Evolutionary conservation across 2,329 filamentous ascomycete genomes (phyloP), one percentile per base, ranked within the genome.

Genomic region (Mollisia scopiformis): DNA sequence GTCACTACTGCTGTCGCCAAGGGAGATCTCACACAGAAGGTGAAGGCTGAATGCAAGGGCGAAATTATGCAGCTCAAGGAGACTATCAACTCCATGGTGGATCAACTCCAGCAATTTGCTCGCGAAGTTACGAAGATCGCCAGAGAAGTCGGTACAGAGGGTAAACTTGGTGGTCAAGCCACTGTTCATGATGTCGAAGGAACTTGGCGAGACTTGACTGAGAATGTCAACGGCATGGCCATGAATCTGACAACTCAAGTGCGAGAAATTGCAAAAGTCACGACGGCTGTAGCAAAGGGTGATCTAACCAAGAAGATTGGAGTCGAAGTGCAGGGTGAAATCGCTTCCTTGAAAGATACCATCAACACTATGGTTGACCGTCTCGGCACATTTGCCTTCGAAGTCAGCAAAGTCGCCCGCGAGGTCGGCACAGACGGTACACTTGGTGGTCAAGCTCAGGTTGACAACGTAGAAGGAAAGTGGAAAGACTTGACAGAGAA

Each of bases 311-410:
- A 95, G 79, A 98, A 97, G 81, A 97, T 99, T 73, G 90, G 92
- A 64, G 92, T 96, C 66, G 92, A 96, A 69, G 95, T 93, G 56
- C 88, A 93, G 75, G 94, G 94, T 72, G 95, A 99, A 79, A 98
- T 99, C 69, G 79, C 96, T 55, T 92, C 96, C 74, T 82, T 99
- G 64, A 99, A 99, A 79, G 92, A 93, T 72, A 99, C 94, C 7
- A 98, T 98, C 80, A 98, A 98, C 77, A 96, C 91, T 73, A 98
- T 98, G 94, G 95, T 98, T 74, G 94, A 98, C 76, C 93, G 96
- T 71, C 83, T 98, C 47, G 92, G 96, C 69, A 94, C 94, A 49
- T 98, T 98, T 75, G 94, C 94, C 59, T 95, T 95, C 69, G 93
- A 98, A 76, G 94, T 98, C 74, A 97, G 94, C 75, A 93, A 95